These are phyloP conservation scores for Zygoascus hellenicus DNA, from an alignment of 1,139 yeast species.

Conservation along the genomic window DNA sequence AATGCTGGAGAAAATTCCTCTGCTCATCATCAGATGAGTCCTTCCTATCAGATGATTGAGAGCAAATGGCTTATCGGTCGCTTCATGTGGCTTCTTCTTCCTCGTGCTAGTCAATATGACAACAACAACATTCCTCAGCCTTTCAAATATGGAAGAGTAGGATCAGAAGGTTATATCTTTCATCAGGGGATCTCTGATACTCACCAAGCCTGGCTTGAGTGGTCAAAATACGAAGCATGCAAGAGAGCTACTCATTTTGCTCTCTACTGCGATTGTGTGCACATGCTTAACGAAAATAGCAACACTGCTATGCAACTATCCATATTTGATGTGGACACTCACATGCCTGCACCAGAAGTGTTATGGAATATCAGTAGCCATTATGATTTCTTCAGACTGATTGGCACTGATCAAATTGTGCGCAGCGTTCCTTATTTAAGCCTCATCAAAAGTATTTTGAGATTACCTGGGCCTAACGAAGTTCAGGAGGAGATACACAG, in stretches of 20 bases:
- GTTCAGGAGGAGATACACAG: slow-evolving; percentile 6
- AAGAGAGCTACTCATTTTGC: slow-evolving; percentile 29
- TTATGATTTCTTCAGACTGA: slow-evolving; percentile 27
- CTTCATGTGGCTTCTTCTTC: slow-evolving; percentile 18
- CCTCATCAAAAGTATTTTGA: slow-evolving; percentile 29
- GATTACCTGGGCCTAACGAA: slow-evolving; percentile 29
- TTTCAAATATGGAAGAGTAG: slow-evolving; percentile 15
- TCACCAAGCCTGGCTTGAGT: slow-evolving; percentile 28
- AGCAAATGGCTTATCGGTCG: slow-evolving; percentile 21
- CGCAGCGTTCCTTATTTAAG: slow-evolving; percentile 28
- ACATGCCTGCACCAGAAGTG: slow-evolving; percentile 29
- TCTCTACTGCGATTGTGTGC: slow-evolving; percentile 26
- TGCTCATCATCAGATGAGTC: neutral
- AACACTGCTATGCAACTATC: slow-evolving; percentile 20
- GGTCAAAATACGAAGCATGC: slow-evolving; percentile 30
- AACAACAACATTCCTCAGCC: slow-evolving; percentile 9
- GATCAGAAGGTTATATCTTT: slow-evolving; percentile 23
- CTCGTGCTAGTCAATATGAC: slow-evolving; percentile 11
- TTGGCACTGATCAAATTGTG: slow-evolving; percentile 25
- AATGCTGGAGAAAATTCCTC: neutral
- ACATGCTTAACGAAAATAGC: slow-evolving; percentile 17
- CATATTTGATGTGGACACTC: slow-evolving; percentile 29
- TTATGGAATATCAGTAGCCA: slow-evolving; percentile 28
- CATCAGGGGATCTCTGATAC: slow-evolving; percentile 12
- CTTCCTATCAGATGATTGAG: slow-evolving; percentile 10